These are phyloP conservation scores for Harrya chromipes DNA, from an alignment of 768 basidiomycete species.

Conservation along the genomic window DNA sequence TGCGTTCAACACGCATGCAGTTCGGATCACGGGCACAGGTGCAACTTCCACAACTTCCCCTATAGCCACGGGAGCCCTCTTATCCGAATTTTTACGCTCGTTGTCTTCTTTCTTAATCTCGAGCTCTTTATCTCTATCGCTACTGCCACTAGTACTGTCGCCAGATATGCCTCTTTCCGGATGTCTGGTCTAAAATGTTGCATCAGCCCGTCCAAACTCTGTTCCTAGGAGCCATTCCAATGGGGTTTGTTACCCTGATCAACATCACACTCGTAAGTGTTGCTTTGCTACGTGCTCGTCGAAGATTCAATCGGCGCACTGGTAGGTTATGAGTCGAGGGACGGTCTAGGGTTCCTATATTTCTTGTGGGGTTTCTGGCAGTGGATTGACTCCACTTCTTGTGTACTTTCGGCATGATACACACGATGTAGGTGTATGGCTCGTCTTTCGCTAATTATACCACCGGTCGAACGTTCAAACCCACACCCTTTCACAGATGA, in stretches of 20 bases:
- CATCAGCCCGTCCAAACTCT: too few species aligned
- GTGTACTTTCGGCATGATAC: constrained; percentile 47
- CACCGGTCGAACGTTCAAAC: constrained; percentile 42
- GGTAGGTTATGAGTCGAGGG: too few species aligned
- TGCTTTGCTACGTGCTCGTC: not conserved
- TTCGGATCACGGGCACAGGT: too few species aligned
- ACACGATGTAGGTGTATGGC: constrained; percentile 38
- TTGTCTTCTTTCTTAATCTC: constrained; percentile 41
- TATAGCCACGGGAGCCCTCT: constrained; percentile 36
- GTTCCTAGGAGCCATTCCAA: constrained; percentile 42
- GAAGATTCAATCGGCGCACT: too few species aligned
- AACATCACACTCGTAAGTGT: constrained; percentile 36
- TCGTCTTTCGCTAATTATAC: not conserved
- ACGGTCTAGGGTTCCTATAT: constrained; percentile 38
- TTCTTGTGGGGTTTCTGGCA: too few species aligned
- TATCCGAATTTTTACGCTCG: constrained; percentile 35
- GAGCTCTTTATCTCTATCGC: constrained; percentile 37
- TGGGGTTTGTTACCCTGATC: constrained; percentile 45
- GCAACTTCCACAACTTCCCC: constrained; percentile 41
- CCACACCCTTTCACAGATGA: constrained; percentile 39
- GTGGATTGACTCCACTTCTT: constrained; percentile 43
- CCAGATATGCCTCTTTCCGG: constrained; percentile 43
- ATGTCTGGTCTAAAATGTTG: constrained; percentile 44
- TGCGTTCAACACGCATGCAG: too few species aligned
- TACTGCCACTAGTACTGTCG: constrained; percentile 30